A percentile compares a stretch with the other conserved stretches of the same genome.
phyloP scores from a whole-genome alignment of 164 flowering plant species.

The Akebia trifoliata region DNA sequence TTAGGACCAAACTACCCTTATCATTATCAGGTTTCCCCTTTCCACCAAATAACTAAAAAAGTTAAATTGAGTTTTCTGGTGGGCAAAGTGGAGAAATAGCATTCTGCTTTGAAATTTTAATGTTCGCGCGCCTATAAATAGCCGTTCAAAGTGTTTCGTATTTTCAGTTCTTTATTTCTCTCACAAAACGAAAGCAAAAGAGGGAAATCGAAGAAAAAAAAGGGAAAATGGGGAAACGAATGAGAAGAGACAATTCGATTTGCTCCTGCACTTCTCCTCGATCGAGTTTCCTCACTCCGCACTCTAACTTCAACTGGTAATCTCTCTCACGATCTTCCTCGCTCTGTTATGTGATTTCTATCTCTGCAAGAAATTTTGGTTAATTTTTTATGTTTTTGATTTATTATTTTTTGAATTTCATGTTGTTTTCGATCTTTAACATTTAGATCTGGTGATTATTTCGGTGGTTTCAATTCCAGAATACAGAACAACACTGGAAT shows the following conservation, averaged over 20 bases:
- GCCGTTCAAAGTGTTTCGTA: background rate
- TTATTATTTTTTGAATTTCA: no score
- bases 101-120: no score
- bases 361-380: background rate
- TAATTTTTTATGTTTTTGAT: background rate
- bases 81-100: no score
- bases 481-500: no score
- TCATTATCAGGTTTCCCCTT: no score
- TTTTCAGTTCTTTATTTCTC: background rate
- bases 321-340: conserved; percentile 19
- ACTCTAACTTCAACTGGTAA: conserved; percentile 36
- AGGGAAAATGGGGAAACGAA: conserved; percentile 25
- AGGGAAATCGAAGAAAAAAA: background rate
- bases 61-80: no score
- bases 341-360: background rate
- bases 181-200: background rate
- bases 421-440: background rate
- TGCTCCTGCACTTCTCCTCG: conserved; percentile 44
- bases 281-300: conserved; percentile 19
- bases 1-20: no score
- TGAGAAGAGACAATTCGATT: conserved; percentile 28
- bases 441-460: background rate
- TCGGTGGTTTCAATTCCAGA: no score
- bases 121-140: conserved; percentile 19
- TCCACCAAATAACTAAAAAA: no score